Evolutionary conservation across 192 early-diverging fungal species (phyloP), one percentile per base, ranked within the genome.

Genomic region (Linnemannia schmuckeri): DNA sequence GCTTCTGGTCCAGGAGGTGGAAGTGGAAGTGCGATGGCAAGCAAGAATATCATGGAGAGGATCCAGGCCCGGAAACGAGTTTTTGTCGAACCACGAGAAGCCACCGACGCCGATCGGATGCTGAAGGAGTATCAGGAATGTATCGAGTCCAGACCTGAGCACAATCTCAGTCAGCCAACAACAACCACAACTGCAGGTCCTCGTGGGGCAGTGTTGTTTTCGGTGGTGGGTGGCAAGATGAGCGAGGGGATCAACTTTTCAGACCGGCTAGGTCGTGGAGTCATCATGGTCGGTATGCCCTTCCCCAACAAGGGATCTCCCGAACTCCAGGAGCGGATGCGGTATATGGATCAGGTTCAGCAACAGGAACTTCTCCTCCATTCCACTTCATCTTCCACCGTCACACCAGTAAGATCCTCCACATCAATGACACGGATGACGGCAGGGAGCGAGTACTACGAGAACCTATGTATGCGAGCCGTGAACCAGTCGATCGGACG

Each of bases 221-320:
- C 95, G 54, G 97, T 99, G 22, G 82, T 99, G 0, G 95, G 95
- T 35, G 97, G 97, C 37, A 96, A 96, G 75, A 92, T 98, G 92
- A 96, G 95, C 72, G 97, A 99, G 86, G 97, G 97, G 1, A 99
- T 98, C 83, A 96, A 96, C 70, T 98, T 99, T 75, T 94, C 95
- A 18, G 97, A 99, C 81, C 90, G 94, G 13, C 72, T 99, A 77
- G 97, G 96, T 18, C 89, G 97, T 71, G 93, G 93, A 24, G 95
- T 97, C 0, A 91, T 98, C 22, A 97, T 98, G 95, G 87, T 97
- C 24, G 97, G 97, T 1, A 88, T 98, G 71, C 97, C 98, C 13
- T 98, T 94, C 88, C 93, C 97, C 5, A 98, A 95, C 77, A 89
- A 94, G 38, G 90, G 79, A 0, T 97, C 97, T 17, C 90, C 92